Evolutionary conservation across 352 stramenopile genomes (phyloP).

Genomic region (Paralagenidium karlingii): DNA sequence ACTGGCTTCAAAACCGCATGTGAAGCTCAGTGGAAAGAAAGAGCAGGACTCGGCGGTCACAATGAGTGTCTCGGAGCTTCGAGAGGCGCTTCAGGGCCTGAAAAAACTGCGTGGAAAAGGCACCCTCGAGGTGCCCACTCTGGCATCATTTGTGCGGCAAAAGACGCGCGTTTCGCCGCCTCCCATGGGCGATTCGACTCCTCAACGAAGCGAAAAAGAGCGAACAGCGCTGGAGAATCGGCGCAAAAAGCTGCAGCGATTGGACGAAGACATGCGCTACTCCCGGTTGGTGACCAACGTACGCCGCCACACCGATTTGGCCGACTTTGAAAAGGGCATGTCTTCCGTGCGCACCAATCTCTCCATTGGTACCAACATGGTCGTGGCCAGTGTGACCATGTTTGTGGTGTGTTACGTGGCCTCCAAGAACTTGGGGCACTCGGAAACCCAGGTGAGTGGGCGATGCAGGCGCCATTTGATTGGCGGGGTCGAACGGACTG

Average conservation of each 20-base stretch:
- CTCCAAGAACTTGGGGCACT: conserved; percentile 44
- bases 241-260: conserved; percentile 43
- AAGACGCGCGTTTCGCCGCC: too few species aligned
- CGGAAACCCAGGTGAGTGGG: conserved; percentile 51
- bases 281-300: conserved; percentile 62
- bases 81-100: too few species aligned
- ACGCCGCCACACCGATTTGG: conserved; percentile 21
- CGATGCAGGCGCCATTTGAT: background rate
- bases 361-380: conserved; percentile 77
- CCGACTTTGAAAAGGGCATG: conserved; percentile 41
- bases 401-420: conserved; percentile 75
- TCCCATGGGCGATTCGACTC: too few species aligned
- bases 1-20: too few species aligned
- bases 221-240: conserved; percentile 17
- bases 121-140: too few species aligned
- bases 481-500: background rate
- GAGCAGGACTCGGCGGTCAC: too few species aligned
- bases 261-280: conserved; percentile 77
- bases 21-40: too few species aligned
- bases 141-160: too few species aligned
- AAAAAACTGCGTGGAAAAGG: too few species aligned
- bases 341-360: conserved; percentile 64
- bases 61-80: too few species aligned
- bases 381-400: conserved; percentile 62
- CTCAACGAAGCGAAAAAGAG: conserved; percentile 1